phyloP scores from a whole-genome alignment of 2,329 filamentous ascomycete species.

The Elsinoe perseae region DNA sequence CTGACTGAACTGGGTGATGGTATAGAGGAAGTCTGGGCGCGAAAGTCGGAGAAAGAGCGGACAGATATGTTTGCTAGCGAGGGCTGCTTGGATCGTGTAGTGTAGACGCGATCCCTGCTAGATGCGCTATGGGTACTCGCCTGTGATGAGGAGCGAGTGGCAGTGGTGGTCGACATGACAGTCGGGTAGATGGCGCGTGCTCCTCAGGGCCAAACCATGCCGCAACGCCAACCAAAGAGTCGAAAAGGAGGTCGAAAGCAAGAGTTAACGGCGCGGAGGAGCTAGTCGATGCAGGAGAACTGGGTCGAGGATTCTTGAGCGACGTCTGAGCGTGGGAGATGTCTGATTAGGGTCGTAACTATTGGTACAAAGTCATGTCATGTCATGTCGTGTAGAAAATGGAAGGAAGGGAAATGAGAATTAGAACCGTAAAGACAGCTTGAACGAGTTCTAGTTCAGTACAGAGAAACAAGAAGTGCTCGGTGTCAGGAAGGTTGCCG shows the following conservation, averaged over 20 bases:
- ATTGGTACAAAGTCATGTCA: slow-evolving; percentile 12
- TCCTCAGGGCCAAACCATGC: slow-evolving; percentile 8
- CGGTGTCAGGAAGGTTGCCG: neutral
- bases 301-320: neutral
- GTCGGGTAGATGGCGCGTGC: neutral
- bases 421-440: neutral
- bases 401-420: slow-evolving; percentile 5
- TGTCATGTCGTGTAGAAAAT: neutral
- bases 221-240: neutral
- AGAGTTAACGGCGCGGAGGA: slow-evolving; percentile 2
- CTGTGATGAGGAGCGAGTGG: slow-evolving; percentile 14
- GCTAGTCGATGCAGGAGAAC: slow-evolving; percentile 7
- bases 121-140: slow-evolving; percentile 5
- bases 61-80: slow-evolving; percentile 35
- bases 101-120: slow-evolving; percentile 6
- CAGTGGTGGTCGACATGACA: slow-evolving; percentile 1
- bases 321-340: neutral
- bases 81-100: slow-evolving; percentile 19
- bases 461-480: slow-evolving; percentile 1
- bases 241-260: slow-evolving; percentile 10
- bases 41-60: slow-evolving; percentile 39
- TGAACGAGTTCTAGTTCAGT: neutral
- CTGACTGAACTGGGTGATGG: slow-evolving; percentile 40
- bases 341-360: slow-evolving; percentile 10
- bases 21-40: slow-evolving; percentile 35